These are phyloP conservation scores for Globisporangium recalcitrans DNA, from an alignment of 352 stramenopile species.

Conservation along the genomic window DNA sequence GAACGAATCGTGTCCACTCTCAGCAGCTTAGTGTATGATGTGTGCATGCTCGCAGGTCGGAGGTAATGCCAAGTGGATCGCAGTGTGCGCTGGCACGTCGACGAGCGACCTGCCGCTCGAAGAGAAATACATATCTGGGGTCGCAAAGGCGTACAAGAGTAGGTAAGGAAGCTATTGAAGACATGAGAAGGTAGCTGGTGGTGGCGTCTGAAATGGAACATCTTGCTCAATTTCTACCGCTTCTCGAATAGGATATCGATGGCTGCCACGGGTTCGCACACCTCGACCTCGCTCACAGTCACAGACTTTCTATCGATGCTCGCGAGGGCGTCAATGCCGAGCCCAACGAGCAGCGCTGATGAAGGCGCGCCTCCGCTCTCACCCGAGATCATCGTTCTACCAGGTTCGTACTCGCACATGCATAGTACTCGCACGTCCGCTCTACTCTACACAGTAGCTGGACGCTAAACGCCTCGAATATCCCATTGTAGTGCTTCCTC, in stretches of 20 bases:
- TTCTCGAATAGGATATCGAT: slow-evolving; percentile 20
- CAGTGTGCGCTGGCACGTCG: slow-evolving; percentile 52
- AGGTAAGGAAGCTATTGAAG: slow-evolving; percentile 17
- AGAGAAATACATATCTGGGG: slow-evolving; percentile 61
- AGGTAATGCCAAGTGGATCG: slow-evolving; percentile 78
- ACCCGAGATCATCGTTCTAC: background rate
- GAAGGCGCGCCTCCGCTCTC: slow-evolving; percentile 2
- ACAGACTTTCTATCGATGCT: slow-evolving; percentile 48
- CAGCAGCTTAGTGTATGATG: background rate
- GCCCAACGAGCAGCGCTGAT: slow-evolving; percentile 1
- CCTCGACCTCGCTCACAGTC: slow-evolving; percentile 30
- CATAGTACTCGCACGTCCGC: no score
- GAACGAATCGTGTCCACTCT: background rate
- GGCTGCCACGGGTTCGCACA: slow-evolving; percentile 17
- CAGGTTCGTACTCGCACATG: slow-evolving; percentile 11
- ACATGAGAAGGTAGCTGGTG: background rate
- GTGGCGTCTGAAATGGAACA: background rate
- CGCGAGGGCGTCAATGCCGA: slow-evolving; percentile 4
- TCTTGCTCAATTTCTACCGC: background rate
- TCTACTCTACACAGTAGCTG: no score
- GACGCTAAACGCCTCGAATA: no score
- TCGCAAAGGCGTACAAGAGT: slow-evolving; percentile 60
- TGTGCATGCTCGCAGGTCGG: slow-evolving; percentile 21
- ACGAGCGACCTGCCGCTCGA: slow-evolving; percentile 36
- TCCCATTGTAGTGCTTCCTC: slow-evolving; percentile 1